Evolutionary conservation across 2,329 filamentous ascomycete genomes (phyloP), one percentile per base, ranked within the genome.

Genomic region (Hypomyces perniciosus): DNA sequence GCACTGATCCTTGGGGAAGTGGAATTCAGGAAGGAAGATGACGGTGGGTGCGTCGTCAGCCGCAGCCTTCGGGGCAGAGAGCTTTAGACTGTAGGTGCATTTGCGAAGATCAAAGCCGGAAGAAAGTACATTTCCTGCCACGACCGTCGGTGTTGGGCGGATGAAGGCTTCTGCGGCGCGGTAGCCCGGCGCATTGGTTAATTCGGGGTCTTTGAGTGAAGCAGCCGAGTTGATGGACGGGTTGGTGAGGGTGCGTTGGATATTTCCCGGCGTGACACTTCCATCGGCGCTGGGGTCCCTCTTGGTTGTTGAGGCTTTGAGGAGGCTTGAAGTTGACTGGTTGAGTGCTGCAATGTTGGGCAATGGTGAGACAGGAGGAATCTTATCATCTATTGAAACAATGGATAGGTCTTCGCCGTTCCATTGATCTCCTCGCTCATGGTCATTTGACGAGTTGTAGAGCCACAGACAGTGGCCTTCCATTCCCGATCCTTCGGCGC

Each of bases 351-450:
- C 62, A 4, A 61, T 70, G 52, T 63, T 73, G 1, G 77, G 78
- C 3, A 80, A 54, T 5, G 76, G 65, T 2, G 79, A 80, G 37
- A 74, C 62, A 2, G 79, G 76, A 37, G 85, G 65, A 12, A 75
- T 70, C 49, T 83, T 84, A 67, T 99, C 95, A 64, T 99, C 91
- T 5, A 81, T 60, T 0, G 90, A 96, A 64, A 84, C 86, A 49
- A 99, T 93, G 5, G 91, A 96, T 33, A 99, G 71, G 65, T 99
- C 93, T 68, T 99, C 93, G 43, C 93, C 93, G 59, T 99, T 99
- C 93, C 93, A 99, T 57, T 90, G 83, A 62, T 99, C 93, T 49
- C 93, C 93, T 71, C 88, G 85, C 62, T 85, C 76, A 64, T 99
- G 93, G 55, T 86, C 85, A 65, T 97, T 99, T 78, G 79, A 79